These are phyloP conservation scores for Miamiensis avidus DNA, from an alignment of 169 alveolate genomes.

Conservation along the genomic window DNA sequence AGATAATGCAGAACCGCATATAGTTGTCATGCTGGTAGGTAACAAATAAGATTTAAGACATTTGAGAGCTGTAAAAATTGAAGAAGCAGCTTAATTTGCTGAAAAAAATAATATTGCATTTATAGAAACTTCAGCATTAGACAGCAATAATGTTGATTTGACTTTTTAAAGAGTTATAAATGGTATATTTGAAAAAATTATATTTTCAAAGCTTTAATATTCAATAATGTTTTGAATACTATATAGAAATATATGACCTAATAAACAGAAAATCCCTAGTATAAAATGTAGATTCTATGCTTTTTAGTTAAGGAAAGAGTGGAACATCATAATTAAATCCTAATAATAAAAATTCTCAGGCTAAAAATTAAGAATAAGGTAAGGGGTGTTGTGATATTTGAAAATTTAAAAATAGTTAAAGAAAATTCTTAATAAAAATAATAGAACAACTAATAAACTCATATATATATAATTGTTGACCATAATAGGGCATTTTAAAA, in stretches of 20 bases:
- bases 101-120: slow-evolving; percentile 90
- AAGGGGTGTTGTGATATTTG: not conserved
- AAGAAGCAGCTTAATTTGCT: slow-evolving; percentile 93
- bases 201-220: too few relatives aligned
- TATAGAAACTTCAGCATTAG: slow-evolving; percentile 97
- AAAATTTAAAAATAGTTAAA: too few relatives aligned
- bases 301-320: not conserved
- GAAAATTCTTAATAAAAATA: too few relatives aligned
- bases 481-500: too few relatives aligned
- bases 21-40: slow-evolving; percentile 96
- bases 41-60: slow-evolving; percentile 95
- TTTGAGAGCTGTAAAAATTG: slow-evolving; percentile 89
- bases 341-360: not conserved
- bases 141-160: slow-evolving; percentile 93
- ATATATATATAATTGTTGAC: too few relatives aligned
- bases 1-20: slow-evolving; percentile 96
- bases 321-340: not conserved
- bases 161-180: slow-evolving; percentile 85
- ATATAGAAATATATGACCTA: not conserved
- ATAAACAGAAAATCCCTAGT: not conserved
- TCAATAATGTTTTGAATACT: too few relatives aligned
- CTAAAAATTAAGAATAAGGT: too few relatives aligned
- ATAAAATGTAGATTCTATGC: not conserved
- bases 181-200: slow-evolving; percentile 22
- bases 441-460: too few relatives aligned